Conservation (phyloP, 2,329 filamentous ascomycete species). For the Raffaelea deltoideospora region DNA sequence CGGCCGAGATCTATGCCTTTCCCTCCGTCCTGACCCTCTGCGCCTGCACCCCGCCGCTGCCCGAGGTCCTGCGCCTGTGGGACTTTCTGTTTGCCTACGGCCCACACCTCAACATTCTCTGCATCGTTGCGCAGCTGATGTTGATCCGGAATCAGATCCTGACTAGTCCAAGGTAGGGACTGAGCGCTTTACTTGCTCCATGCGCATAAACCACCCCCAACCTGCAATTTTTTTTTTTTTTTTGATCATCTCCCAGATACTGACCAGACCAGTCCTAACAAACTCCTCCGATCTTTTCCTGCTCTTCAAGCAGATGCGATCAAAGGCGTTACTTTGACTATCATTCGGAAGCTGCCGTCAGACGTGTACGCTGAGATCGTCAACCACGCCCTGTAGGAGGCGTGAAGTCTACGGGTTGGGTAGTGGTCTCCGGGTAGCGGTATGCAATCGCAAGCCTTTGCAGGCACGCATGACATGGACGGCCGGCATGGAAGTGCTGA, state of each 20-base stretch:
- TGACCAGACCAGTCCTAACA: conserved; percentile 55
- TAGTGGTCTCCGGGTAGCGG: too few relatives aligned
- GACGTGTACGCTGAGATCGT: conserved; percentile 86
- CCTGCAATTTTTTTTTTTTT: neutral
- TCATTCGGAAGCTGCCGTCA: conserved; percentile 80
- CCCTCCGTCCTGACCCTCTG: conserved; percentile 88
- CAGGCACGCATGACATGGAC: too few relatives aligned
- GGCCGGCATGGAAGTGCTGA: too few relatives aligned
- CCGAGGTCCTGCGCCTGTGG: conserved; percentile 87
- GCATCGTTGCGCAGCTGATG: conserved; percentile 89
- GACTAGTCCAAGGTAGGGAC: conserved; percentile 64
- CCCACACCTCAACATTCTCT: conserved; percentile 84
- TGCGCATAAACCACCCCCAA: too few relatives aligned
- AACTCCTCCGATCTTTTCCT: conserved; percentile 77
- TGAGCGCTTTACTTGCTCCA: too few relatives aligned
- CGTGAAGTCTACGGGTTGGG: too few relatives aligned
- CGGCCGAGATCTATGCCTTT: conserved; percentile 92
- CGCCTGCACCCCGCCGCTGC: conserved; percentile 86
- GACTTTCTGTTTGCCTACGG: conserved; percentile 96
- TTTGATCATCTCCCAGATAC: neutral
- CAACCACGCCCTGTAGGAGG: conserved; percentile 56
- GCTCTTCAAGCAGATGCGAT: conserved; percentile 70
- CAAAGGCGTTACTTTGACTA: conserved; percentile 69
- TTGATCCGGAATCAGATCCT: conserved; percentile 75
- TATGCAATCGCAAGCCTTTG: too few relatives aligned